Base-by-base conservation (phyloP, 805 yeast genomes). In the Tetrapisispora phaffii region DNA sequence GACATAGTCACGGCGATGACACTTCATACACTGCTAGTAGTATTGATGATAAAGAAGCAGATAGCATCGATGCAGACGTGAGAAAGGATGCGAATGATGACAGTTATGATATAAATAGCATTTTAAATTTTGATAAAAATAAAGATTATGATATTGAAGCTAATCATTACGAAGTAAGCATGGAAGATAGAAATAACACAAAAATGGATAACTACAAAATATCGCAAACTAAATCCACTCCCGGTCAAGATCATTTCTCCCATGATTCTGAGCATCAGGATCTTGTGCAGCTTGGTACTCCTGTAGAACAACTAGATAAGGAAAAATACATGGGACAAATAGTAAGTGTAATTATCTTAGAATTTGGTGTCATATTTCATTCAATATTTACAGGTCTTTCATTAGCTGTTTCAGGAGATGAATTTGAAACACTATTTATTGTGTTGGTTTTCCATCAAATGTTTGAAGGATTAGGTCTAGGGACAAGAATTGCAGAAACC, bases 401-500 rank as follows among this genome's bases (percentile, higher is more conserved):
- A 5, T 66, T 82, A 49, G 85, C 85, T 7, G 75, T 78, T 19
- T 60, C 80, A 10, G 83, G 80, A 38, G 79, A 76, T 10, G 84
- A 81, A 56, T 82, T 80, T 59, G 69, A 65, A 37, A 72, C 84
- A 5, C 67, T 83, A 39, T 82, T 79, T 56, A 68, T 79, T 41
- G 90, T 82, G 8, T 50, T 77, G 34, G 76, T 80, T 5, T 83
- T 82, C 72, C 90, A 83, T 63, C 90, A 83, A 63, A 71, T 79
- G 57, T 84, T 83, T 56, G 90, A 83, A 67, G 90, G 90, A 50
- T 70, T 83, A 44, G 90, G 90, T 53, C 71, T 82, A 50, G 89
- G 90, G 28, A 72, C 89, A 10, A 73, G 93, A 59, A 63, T 80
- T 40, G 77, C 84, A 1, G 70, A 72, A 32, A 75, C 79, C 17